Evolutionary conservation across 2,329 filamentous ascomycete genomes (phyloP).

Genomic region (Periconia macrospinosa): DNA sequence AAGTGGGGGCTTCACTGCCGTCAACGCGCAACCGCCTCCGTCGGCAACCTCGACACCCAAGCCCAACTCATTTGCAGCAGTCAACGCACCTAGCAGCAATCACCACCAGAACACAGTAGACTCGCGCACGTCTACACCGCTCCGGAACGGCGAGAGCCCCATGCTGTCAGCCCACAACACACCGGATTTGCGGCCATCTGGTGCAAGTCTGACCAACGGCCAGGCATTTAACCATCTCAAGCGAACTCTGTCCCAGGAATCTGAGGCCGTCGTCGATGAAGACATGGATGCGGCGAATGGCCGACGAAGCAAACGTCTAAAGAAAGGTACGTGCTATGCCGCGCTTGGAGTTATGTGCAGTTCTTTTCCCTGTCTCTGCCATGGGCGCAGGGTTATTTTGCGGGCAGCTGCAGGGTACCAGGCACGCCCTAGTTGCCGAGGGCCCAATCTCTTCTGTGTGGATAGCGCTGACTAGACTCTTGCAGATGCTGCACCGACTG

Average conservation of each 20-base stretch:
- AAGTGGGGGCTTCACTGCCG: constrained; percentile 62
- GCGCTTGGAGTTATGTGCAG: constrained; percentile 18
- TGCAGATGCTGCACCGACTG: constrained; percentile 68
- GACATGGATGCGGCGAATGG: constrained; percentile 50
- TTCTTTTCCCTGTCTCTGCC: constrained; percentile 19
- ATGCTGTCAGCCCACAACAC: constrained; percentile 66
- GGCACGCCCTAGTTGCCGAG: constrained; percentile 13
- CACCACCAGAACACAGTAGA: constrained; percentile 56
- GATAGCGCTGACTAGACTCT: constrained; percentile 22
- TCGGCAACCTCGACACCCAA: constrained; percentile 15
- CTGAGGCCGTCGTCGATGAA: constrained; percentile 64
- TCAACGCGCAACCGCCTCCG: constrained; percentile 55
- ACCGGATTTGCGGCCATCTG: constrained; percentile 63
- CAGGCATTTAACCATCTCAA: constrained; percentile 66
- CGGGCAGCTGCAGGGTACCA: constrained; percentile 20
- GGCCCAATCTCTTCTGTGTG: constrained; percentile 18
- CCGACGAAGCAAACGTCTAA: constrained; percentile 87
- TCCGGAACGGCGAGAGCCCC: constrained; percentile 65
- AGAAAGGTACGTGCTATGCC: constrained; percentile 67
- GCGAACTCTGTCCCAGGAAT: constrained; percentile 63
- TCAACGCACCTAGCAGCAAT: constrained; percentile 58
- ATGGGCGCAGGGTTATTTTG: constrained; percentile 25
- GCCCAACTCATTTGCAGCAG: constrained; percentile 56
- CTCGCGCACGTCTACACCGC: constrained; percentile 60
- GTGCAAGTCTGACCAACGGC: constrained; percentile 52